phyloP scores from a whole-genome alignment of 2,329 filamentous ascomycete genomes.

The Hypomyces perniciosus region DNA sequence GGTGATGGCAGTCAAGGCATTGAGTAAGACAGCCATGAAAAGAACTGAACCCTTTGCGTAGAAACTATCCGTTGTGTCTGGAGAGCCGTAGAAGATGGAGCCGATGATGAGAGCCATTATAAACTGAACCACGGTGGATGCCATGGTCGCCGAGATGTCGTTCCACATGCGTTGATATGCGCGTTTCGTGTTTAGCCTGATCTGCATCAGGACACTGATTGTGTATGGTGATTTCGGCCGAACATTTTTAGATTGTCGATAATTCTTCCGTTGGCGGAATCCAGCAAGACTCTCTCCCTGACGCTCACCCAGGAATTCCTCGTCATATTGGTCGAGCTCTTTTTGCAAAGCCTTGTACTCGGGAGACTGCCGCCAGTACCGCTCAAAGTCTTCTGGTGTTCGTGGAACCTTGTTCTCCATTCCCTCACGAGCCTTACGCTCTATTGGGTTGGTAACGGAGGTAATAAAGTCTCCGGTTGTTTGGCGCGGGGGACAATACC shows the following conservation, averaged over 20 bases:
- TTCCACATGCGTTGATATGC: constrained; percentile 48
- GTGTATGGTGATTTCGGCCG: constrained; percentile 51
- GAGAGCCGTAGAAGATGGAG: constrained; percentile 51
- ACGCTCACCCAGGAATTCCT: constrained; percentile 37
- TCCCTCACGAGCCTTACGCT: constrained; percentile 50
- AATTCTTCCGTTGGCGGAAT: constrained; percentile 43
- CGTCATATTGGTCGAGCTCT: constrained; percentile 47
- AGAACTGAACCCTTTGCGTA: constrained; percentile 49
- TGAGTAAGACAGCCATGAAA: constrained; percentile 56
- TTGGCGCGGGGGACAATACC: constrained; percentile 59
- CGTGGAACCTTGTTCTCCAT: constrained; percentile 58
- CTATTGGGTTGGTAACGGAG: constrained; percentile 58
- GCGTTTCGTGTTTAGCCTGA: constrained; percentile 44
- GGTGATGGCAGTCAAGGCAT: constrained; percentile 50
- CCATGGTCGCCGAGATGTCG: constrained; percentile 43
- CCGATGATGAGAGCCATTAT: constrained; percentile 56
- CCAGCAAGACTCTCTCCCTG: constrained; percentile 32
- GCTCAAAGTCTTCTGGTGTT: constrained; percentile 64
- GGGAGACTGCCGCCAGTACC: constrained; percentile 38
- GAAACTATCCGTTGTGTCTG: constrained; percentile 45
- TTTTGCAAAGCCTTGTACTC: constrained; percentile 37
- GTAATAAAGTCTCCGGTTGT: constrained; percentile 67
- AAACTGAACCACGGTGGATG: constrained; percentile 41
- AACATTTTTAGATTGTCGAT: constrained; percentile 46
- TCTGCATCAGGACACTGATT: constrained; percentile 50